Percentiles rank a stretch among this genome's conserved stretches.
Conservation (phyloP, 345 rosid genomes). For the Citrus mangshanensis region DNA sequence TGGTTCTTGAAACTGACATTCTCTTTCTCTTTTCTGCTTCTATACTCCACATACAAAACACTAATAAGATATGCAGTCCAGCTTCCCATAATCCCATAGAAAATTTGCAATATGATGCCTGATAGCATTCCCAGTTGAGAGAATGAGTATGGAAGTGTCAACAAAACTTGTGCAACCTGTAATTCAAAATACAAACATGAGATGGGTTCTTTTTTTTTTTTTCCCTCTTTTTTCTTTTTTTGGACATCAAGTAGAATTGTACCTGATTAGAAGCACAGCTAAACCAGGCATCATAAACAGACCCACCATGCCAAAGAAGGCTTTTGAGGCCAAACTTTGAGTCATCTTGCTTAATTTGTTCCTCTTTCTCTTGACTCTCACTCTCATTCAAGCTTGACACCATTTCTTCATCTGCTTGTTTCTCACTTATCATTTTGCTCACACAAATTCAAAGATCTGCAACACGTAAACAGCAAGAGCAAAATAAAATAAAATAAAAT, state of each 20-base stretch:
- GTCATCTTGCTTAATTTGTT: constrained; percentile 21
- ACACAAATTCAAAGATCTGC: constrained; percentile 18
- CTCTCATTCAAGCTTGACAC: constrained; percentile 39
- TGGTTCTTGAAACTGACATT: constrained; percentile 86
- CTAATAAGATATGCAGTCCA: constrained; percentile 95
- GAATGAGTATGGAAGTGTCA: constrained; percentile 87
- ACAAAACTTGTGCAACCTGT: constrained; percentile 85
- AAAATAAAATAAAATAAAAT: background rate
- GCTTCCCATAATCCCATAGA: constrained; percentile 75
- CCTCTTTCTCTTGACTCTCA: constrained; percentile 35
- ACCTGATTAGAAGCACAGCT: constrained; percentile 89
- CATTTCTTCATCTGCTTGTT: constrained; percentile 53
- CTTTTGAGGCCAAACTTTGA: constrained; percentile 42
- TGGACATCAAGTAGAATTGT: background rate
- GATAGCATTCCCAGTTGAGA: constrained; percentile 91
- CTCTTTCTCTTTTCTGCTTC: constrained; percentile 74
- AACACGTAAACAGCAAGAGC: background rate
- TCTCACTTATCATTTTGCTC: constrained; percentile 34
- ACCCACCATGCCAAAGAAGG: constrained; percentile 83
- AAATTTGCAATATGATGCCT: constrained; percentile 68
- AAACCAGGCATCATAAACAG: constrained; percentile 90
- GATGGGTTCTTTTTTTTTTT: background rate
- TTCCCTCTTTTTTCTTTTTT: background rate
- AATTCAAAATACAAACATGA: constrained; percentile 2
- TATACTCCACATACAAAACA: constrained; percentile 70